Base-by-base conservation (phyloP, 495 filamentous ascomycete genomes). In the Echria macrotheca region DNA sequence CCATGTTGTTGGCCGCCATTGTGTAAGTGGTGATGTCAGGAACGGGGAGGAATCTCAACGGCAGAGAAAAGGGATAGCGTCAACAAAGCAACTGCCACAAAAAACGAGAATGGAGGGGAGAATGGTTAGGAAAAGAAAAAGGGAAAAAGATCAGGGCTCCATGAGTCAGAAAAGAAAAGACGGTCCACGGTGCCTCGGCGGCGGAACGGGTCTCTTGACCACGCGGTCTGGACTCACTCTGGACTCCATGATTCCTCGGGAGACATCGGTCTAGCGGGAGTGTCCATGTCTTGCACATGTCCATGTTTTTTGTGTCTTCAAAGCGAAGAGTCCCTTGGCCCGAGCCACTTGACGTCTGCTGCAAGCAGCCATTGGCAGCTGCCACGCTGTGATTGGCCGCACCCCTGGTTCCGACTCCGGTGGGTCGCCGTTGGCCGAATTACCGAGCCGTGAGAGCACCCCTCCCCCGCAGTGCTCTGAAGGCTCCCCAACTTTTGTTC, bases 1-100 rank as follows among this genome's bases (percentile, higher is more conserved):
- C 48, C 76, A 79, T 79, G 57, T 74, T 78, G 65, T 71, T 76
- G 44, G 71, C 64, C 44, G 76, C 75, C 75, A 80, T 80, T 50
- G 26, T 70, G 70, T n/a, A n/a, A n/a, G 60, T 54, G 49, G 26
- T 24, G 36, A n/a, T 39, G 29, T 5, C 35, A 19, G 7, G 53
- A 8, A 47, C 24, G 5, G 19, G 10, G 11, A 12, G 18, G 19
- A 21, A 15, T 36, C n/a, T 19, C 15, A 23, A 25, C 12, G n/a
- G 35, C 35, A 33, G 47, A 21, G 12, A 7, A 19, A 35, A 24
- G 32, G 32, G 31, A 14, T n/a, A n/a, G n/a, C n/a, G n/a, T n/a
- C n/a, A n/a, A n/a, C n/a, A n/a, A n/a, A n/a, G n/a, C n/a, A n/a
- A n/a, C n/a, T n/a, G n/a, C n/a, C n/a, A 54, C 37, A 53, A 44